Evolutionary conservation across 192 early-diverging fungal genomes (phyloP).

Genomic region (Anaeromyces robustus): DNA sequence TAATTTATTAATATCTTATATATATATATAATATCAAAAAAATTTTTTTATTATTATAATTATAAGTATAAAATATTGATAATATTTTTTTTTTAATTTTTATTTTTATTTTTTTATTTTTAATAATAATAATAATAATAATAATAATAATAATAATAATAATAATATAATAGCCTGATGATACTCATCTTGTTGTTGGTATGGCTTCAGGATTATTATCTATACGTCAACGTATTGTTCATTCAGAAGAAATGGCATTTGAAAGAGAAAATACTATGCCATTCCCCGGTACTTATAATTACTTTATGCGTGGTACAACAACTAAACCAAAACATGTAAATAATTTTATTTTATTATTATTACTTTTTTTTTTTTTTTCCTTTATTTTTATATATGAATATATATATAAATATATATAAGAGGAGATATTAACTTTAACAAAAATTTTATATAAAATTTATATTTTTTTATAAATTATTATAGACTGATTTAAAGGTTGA

Average conservation of each 20-base stretch:
- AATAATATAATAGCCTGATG: slow-evolving; percentile 39
- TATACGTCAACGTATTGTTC: slow-evolving; percentile 65
- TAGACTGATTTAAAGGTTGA: slow-evolving; percentile 68
- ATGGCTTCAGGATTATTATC: slow-evolving; percentile 81
- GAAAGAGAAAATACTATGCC: not conserved
- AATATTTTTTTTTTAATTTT: no score
- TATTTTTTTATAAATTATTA: slow-evolving; percentile 1
- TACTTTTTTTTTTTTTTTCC: no score
- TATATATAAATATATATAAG: no score
- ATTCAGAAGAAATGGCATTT: slow-evolving; percentile 45
- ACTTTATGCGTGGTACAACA: not conserved
- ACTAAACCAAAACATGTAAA: not conserved
- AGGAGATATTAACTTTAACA: no score
- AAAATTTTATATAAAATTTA: not conserved
- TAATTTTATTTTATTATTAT: not conserved
- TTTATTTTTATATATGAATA: no score
- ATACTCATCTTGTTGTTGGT: slow-evolving; percentile 76
- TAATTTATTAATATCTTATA: no score
- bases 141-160: no score
- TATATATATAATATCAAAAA: no score
- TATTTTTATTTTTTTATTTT: no score
- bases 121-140: no score
- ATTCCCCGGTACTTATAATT: not conserved
- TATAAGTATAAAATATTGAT: no score
- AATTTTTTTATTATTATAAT: no score